Evolutionary conservation across 306 rosid species (phyloP), one percentile per base, ranked within the genome.

Genomic region (Lablab purpureus): DNA sequence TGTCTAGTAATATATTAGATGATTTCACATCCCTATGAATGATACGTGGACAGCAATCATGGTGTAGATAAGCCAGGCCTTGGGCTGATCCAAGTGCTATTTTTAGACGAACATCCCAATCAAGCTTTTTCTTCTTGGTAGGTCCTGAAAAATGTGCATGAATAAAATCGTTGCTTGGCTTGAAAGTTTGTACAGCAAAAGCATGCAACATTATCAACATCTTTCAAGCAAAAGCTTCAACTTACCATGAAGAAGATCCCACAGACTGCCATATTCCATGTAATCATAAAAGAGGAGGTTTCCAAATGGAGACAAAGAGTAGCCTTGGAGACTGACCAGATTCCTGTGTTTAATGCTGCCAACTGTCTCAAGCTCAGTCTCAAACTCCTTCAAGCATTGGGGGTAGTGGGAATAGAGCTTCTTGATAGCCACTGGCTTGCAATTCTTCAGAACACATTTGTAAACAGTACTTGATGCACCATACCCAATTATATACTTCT

Each of bases 301-400:
- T 51, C 96, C 96, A 15, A 78, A 86, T 23, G 93, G 87, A 6
- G 97, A 92, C 77, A 92, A 76, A 37, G 97, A 90, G 82, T 87
- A 92, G 28, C 96, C 97, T 84, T 92, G 97, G 77, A 92, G 97
- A 89, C 92, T 75, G 64, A 92, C 97, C 14, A 92, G 90, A 84
- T 92, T 92, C 50, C 97, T 85, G 74, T 92, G 97, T 90, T 92
- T 92, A 86, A 92, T 90, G 81, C 96, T 89, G 22, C 97, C 97
- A 13, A 90, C 88, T 0, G 93, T 92, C 77, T 67, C 83, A 50
- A 92, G 97, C 78, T 92, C 97, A 0, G 97, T 92, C 88, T 90
- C 86, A 19, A 92, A 92, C 78, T 87, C 94, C 74, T 92, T 90
- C 76, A 87, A 37, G 83, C 86, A 82, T 52, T 73, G 89, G 2